Evolutionary conservation across 1,139 yeast species (phyloP).

Genomic region (Kurtzmaniella quercitrusa): DNA sequence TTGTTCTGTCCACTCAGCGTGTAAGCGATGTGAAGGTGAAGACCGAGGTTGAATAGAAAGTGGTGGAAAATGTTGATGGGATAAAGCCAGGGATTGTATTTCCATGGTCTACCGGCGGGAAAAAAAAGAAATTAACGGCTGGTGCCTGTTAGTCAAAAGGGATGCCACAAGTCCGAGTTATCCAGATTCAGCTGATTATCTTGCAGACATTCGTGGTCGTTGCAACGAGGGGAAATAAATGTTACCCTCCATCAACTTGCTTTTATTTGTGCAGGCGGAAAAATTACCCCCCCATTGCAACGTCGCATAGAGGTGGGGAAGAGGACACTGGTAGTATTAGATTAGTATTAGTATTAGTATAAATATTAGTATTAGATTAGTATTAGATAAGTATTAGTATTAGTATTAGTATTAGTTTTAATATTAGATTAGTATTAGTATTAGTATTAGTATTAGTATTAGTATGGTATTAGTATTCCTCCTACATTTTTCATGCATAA

Average conservation of each 20-base stretch:
- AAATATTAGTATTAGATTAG: no score
- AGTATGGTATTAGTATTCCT: no score
- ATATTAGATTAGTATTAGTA: no score
- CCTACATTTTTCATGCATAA: no score
- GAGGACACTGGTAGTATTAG: no score
- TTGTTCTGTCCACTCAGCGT: slow-evolving; percentile 37
- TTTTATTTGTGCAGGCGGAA: slow-evolving; percentile 1
- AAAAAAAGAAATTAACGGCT: background rate
- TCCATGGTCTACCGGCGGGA: slow-evolving; percentile 4
- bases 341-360: no score
- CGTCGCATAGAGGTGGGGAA: background rate
- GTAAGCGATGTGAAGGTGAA: slow-evolving; percentile 19
- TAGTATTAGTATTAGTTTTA: no score
- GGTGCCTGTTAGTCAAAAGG: background rate
- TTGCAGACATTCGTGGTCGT: background rate
- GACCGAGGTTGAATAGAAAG: slow-evolving; percentile 13
- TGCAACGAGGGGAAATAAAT: background rate
- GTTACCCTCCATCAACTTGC: background rate
- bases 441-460: no score
- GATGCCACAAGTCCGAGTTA: background rate
- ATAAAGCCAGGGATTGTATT: background rate
- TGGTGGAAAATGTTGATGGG: background rate
- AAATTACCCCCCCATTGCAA: slow-evolving; percentile 2
- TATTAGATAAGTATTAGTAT: no score
- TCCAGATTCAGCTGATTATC: background rate